phyloP scores from a whole-genome alignment of 179 eudicot genomes.

The Camellia oleifera region DNA sequence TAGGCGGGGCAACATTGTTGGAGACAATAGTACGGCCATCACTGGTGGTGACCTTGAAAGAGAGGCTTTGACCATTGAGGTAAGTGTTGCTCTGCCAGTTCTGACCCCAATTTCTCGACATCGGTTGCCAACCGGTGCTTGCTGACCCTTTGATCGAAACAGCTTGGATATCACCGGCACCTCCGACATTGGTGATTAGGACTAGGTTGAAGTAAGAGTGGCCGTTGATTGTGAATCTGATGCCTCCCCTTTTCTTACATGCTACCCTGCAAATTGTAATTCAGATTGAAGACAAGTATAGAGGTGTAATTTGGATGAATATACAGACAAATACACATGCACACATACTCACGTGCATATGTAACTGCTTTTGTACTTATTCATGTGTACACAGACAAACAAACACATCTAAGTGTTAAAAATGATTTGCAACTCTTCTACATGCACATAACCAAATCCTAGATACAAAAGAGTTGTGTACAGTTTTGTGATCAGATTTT shows the following conservation, averaged over 20 bases:
- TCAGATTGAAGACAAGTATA: not conserved
- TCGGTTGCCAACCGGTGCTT: slow-evolving; percentile 32
- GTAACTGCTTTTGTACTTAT: not conserved
- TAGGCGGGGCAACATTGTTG: slow-evolving; percentile 27
- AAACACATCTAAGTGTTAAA: too few relatives aligned
- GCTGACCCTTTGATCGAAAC: slow-evolving; percentile 45
- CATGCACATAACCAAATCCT: too few relatives aligned
- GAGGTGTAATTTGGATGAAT: too few relatives aligned
- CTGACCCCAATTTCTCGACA: slow-evolving; percentile 49
- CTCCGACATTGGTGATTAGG: slow-evolving; percentile 42
- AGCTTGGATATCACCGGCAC: slow-evolving; percentile 36
- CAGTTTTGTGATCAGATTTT: too few relatives aligned
- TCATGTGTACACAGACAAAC: too few relatives aligned
- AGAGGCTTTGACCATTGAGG: slow-evolving; percentile 36
- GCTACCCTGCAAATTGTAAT: slow-evolving; percentile 24
- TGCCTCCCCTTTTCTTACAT: slow-evolving; percentile 35
- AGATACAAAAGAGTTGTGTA: too few relatives aligned
- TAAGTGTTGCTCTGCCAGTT: slow-evolving; percentile 41
- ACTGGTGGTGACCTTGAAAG: slow-evolving; percentile 42
- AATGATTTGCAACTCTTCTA: too few relatives aligned
- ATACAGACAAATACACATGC: too few relatives aligned
- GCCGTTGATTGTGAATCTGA: slow-evolving; percentile 38
- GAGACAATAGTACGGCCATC: slow-evolving; percentile 31
- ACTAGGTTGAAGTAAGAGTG: slow-evolving; percentile 45
- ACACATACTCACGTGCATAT: too few relatives aligned